Base-by-base conservation (phyloP, 352 stramenopile genomes). In the Nothophytophthora sp. region DNA sequence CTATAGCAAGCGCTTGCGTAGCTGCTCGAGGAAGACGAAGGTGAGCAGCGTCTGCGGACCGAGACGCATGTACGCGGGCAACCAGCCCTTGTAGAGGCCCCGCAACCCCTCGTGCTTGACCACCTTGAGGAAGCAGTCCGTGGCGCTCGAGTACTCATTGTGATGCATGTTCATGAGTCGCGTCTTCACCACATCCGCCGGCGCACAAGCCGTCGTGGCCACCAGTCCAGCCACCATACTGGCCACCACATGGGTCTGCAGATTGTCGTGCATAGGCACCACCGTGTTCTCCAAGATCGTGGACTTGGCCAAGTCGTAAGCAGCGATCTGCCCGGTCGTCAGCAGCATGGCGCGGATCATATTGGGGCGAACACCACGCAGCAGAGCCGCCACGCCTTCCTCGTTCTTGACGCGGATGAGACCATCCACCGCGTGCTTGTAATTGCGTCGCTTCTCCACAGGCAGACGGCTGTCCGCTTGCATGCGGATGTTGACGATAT, bases 401-500 rank as follows among this genome's bases (percentile, higher is more conserved):
- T 93, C 82, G 12, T 70, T 61, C 24, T 73, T 67, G 23, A 93
- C 67, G 15, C 82, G 78, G 13, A 86, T 16, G 6, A 93, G 62
- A 10, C 82, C 82, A 45, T 91, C 80, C 27, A 93, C 50, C 7
- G 82, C 80, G 62, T 93, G 80, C 59, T 84, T 83, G 71, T 93
- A 93, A 61, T 91, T 90, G 49, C 82, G 82, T 42, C 82, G 61
- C 68, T 88, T 73, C 30, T 81, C 69, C 12, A 48, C 44, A 0
- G 80, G 77, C 51, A 93, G 34, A 1, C 80, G 68, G 38, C 71
- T 86, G 58, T 93, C 82, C 5, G 82, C 82, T 53, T 91, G 82
- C 80, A 93, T 91, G 48, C 82, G 82, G 51, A 91, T 86, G 61
- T 91, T 93, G 37, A 91, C 82, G 29, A 93, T 90, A 33, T 91